Evolutionary conservation across 371 early-diverging fungal species (phyloP).

Genomic region (Aphelidium insulamus): DNA sequence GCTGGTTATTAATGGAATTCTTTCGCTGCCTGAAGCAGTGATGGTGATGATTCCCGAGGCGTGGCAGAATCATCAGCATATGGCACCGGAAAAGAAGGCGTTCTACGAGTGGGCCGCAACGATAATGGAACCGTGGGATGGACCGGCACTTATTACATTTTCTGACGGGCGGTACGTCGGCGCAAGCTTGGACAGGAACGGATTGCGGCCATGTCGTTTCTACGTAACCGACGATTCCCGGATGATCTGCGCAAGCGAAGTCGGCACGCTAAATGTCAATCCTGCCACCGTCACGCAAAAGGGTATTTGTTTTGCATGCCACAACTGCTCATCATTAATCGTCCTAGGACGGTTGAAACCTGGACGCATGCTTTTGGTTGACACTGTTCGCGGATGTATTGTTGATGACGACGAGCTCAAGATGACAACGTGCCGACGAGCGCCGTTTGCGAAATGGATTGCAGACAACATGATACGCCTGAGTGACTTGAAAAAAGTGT

Average conservation of each 20-base stretch:
- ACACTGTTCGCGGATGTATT: slow-evolving; percentile 70
- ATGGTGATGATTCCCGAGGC: slow-evolving; percentile 97
- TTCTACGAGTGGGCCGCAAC: slow-evolving; percentile 92
- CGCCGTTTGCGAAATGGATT: slow-evolving; percentile 64
- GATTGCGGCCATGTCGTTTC: slow-evolving; percentile 87
- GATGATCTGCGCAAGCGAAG: slow-evolving; percentile 94
- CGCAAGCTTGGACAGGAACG: slow-evolving; percentile 85
- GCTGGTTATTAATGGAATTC: slow-evolving; percentile 63
- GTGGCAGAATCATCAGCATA: slow-evolving; percentile 68
- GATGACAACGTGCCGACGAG: slow-evolving; percentile 33
- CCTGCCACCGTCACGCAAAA: slow-evolving; percentile 57
- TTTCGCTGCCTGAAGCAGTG: slow-evolving; percentile 79
- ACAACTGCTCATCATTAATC: too few relatives aligned
- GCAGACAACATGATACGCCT: slow-evolving; percentile 46
- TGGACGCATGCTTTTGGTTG: slow-evolving; percentile 88
- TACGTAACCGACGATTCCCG: slow-evolving; percentile 70
- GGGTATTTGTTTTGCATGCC: too few relatives aligned
- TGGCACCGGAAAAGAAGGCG: slow-evolving; percentile 63
- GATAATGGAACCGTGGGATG: slow-evolving; percentile 96
- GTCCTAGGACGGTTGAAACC: slow-evolving; percentile 89
- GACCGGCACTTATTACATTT: slow-evolving; percentile 89
- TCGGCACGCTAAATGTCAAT: slow-evolving; percentile 67
- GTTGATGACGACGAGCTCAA: slow-evolving; percentile 81
- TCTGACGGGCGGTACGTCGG: slow-evolving; percentile 90
- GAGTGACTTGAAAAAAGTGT: too few relatives aligned